phyloP scores from a whole-genome alignment of 345 rosid genomes.

The Cardiospermum halicacabum region DNA sequence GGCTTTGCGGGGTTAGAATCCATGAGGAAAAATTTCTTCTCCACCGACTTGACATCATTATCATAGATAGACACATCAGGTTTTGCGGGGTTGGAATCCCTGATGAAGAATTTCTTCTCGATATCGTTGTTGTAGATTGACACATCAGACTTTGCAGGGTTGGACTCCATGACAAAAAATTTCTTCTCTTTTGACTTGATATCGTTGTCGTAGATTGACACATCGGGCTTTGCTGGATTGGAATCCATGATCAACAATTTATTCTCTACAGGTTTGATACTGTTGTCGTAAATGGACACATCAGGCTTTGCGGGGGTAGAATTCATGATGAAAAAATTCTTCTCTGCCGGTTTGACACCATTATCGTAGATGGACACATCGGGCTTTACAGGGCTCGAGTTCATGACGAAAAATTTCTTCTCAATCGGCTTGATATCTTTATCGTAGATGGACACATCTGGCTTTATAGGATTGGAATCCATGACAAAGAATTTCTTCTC shows the following conservation, averaged over 20 bases:
- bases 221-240: background rate
- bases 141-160: background rate
- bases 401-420: background rate
- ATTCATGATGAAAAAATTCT: background rate
- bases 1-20: background rate
- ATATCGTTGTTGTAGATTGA: too few species aligned
- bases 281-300: background rate
- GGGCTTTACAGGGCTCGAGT: background rate
- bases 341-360: background rate
- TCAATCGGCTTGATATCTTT: too few species aligned
- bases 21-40: background rate
- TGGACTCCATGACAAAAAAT: background rate
- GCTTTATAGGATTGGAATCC: background rate
- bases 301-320: background rate
- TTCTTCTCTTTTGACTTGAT: background rate
- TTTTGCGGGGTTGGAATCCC: too few species aligned
- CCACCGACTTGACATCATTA: too few species aligned
- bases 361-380: background rate
- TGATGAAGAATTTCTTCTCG: too few species aligned
- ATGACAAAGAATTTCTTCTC: background rate
- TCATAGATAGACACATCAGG: too few species aligned
- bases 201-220: background rate
- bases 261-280: background rate
- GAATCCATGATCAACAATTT: background rate
- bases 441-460: background rate